These are phyloP conservation scores for Endotrypanum monterogeii DNA, from an alignment of 208 protist species.

Conservation along the genomic window DNA sequence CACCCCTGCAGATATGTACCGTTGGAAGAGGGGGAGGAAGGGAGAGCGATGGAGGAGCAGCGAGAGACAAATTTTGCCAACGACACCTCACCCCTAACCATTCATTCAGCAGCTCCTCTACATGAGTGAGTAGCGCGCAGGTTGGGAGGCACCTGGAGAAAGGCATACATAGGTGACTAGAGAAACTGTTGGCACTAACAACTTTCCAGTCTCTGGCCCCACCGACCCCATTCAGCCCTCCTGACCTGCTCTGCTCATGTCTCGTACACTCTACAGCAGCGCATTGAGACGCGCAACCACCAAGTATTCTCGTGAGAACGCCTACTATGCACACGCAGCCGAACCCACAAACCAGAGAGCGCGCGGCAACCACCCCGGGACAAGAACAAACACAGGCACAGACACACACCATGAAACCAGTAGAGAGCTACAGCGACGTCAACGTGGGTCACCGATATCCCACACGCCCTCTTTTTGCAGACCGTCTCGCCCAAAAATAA, in stretches of 20 bases:
- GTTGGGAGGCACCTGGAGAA: background rate
- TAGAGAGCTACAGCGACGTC: conserved; percentile 10
- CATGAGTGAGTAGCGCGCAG: background rate
- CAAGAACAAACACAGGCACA: background rate
- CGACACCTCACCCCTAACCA: background rate
- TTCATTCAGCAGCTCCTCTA: background rate
- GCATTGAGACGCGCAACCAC: no score
- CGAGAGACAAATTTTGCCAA: background rate
- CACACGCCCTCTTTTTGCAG: no score
- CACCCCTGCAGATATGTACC: background rate
- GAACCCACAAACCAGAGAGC: background rate
- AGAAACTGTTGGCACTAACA: no score
- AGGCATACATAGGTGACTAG: background rate
- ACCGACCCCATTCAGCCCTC: no score
- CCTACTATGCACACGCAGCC: background rate
- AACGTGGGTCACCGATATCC: no score
- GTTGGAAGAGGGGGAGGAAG: background rate
- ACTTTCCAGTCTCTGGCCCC: no score
- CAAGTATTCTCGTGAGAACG: no score
- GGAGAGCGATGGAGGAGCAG: background rate
- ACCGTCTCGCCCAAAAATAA: no score
- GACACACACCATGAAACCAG: background rate
- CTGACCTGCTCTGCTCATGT: background rate
- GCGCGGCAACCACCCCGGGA: background rate
- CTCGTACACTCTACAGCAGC: background rate